phyloP scores from a whole-genome alignment of 2,329 filamentous ascomycete genomes.

The Fusarium irregulare region DNA sequence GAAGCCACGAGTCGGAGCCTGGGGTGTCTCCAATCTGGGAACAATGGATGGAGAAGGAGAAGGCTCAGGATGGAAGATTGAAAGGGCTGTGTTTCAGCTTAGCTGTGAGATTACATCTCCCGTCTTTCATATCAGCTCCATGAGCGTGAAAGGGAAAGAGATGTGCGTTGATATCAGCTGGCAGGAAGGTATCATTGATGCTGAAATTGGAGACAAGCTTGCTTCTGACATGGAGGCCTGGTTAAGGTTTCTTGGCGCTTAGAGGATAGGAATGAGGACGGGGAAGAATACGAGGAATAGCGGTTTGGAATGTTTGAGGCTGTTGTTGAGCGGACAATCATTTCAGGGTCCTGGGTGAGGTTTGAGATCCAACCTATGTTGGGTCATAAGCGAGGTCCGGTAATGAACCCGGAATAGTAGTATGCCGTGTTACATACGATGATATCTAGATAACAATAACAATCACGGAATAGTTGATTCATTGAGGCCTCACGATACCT shows the following conservation, averaged over 20 bases:
- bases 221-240: constrained; percentile 38
- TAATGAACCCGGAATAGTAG: not conserved
- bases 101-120: constrained; percentile 39
- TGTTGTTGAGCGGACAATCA: not conserved
- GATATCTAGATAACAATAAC: not conserved
- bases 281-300: not conserved
- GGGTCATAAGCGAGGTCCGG: not conserved
- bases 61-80: constrained; percentile 38
- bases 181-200: constrained; percentile 39
- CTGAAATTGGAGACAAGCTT: constrained; percentile 33
- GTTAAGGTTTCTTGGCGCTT: constrained; percentile 34
- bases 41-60: constrained; percentile 36
- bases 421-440: not conserved
- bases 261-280: constrained; percentile 18
- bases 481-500: not conserved
- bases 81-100: constrained; percentile 37
- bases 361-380: not conserved
- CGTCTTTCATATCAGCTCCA: constrained; percentile 38
- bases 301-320: constrained; percentile 3
- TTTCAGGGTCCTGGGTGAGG: not conserved
- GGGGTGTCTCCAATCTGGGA: constrained; percentile 47
- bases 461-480: not conserved
- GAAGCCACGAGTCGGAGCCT: constrained; percentile 40
- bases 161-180: constrained; percentile 43
- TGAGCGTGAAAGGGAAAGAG: constrained; percentile 39